Percentiles rank a stretch among this genome's conserved stretches.
Evolutionary conservation across 148 eudicot species (phyloP).

Genomic region (Spergularia marina): DNA sequence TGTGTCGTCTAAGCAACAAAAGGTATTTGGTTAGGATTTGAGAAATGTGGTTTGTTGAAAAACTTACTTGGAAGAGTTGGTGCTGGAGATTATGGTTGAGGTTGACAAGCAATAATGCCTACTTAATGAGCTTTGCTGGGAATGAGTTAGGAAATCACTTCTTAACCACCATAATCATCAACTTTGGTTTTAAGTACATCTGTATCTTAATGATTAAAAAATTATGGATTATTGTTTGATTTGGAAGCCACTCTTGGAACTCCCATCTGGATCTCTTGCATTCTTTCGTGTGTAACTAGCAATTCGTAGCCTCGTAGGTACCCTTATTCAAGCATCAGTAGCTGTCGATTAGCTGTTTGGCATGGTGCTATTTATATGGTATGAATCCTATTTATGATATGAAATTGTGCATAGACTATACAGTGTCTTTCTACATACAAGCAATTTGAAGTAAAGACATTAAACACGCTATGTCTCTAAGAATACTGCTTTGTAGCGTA

Average conservation of each 20-base stretch:
- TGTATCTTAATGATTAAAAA: background rate
- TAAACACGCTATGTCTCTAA: too few species aligned
- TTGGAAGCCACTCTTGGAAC: background rate
- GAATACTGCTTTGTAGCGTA: too few species aligned
- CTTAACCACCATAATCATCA: background rate
- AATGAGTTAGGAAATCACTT: conserved; percentile 13
- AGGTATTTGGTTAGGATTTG: background rate
- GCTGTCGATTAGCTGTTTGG: background rate
- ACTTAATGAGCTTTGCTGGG: conserved; percentile 15
- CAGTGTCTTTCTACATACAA: too few species aligned
- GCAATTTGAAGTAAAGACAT: too few species aligned
- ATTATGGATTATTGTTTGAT: background rate
- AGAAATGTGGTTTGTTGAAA: background rate
- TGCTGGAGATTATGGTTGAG: conserved; percentile 8
- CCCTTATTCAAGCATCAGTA: background rate
- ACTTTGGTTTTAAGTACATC: background rate
- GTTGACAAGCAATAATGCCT: conserved; percentile 5
- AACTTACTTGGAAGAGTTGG: background rate
- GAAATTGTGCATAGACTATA: background rate
- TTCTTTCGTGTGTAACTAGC: background rate
- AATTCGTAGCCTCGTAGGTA: background rate
- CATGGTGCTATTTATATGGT: background rate
- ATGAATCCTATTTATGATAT: background rate
- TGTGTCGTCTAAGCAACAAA: background rate
- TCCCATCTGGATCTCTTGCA: background rate